Evolutionary conservation across 1,284 basidiomycete species (phyloP).

Genomic region (Trichosporon ovoides): DNA sequence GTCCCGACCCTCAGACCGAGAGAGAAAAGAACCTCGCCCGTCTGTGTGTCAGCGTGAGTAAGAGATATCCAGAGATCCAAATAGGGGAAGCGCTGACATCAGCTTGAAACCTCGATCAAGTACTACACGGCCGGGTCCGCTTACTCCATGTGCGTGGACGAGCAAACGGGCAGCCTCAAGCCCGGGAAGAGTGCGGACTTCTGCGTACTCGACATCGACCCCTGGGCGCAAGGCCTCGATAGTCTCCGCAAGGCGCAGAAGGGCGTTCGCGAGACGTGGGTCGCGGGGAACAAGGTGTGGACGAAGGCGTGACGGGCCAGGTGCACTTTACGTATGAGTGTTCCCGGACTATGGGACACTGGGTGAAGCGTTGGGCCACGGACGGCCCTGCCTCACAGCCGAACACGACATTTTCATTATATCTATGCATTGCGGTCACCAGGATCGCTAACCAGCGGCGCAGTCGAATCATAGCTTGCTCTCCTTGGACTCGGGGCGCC

Average conservation of each 20-base stretch:
- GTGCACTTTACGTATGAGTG: too few relatives aligned
- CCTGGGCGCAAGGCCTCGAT: conserved; percentile 26
- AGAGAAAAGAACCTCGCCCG: conserved; percentile 10
- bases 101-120: conserved; percentile 19
- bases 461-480: conserved; percentile 1
- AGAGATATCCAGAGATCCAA: neutral
- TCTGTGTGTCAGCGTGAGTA: conserved; percentile 10
- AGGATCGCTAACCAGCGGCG: too few relatives aligned
- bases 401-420: too few relatives aligned
- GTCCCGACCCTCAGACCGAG: conserved; percentile 14
- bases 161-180: conserved; percentile 20
- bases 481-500: neutral
- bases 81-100: conserved; percentile 8
- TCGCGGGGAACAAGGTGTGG: conserved; percentile 22
- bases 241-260: conserved; percentile 27
- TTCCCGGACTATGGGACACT: too few relatives aligned
- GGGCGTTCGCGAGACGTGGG: conserved; percentile 28
- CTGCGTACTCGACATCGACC: conserved; percentile 29
- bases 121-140: conserved; percentile 27
- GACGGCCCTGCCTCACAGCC: too few relatives aligned
- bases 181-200: conserved; percentile 32
- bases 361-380: too few relatives aligned
- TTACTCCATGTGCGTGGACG: conserved; percentile 23
- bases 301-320: neutral
- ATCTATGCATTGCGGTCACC: too few relatives aligned